These are phyloP conservation scores for Mycena amicta DNA, from an alignment of 768 basidiomycete genomes.

Conservation along the genomic window DNA sequence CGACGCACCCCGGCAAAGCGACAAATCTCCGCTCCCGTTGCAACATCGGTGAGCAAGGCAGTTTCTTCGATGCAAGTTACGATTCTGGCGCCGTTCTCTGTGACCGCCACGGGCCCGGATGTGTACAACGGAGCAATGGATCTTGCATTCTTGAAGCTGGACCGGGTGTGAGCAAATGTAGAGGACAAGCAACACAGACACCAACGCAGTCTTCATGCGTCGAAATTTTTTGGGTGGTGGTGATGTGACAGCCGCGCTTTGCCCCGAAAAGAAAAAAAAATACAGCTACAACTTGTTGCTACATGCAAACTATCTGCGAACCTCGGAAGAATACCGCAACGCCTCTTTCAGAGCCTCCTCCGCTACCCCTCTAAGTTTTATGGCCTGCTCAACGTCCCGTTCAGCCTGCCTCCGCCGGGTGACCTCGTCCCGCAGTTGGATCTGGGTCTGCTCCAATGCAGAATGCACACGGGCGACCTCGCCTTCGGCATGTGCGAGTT, in stretches of 20 bases:
- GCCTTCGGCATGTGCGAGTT: conserved; percentile 65
- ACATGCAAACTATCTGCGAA: not conserved
- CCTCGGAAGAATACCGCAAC: not conserved
- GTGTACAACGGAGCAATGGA: conserved; percentile 85
- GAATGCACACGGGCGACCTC: conserved; percentile 60
- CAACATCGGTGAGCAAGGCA: conserved; percentile 80
- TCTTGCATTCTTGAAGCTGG: conserved; percentile 75
- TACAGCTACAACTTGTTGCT: not conserved
- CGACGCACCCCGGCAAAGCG: conserved; percentile 77
- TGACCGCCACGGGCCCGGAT: conserved; percentile 80
- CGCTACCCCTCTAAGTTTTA: conserved; percentile 44
- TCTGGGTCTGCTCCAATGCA: conserved; percentile 56
- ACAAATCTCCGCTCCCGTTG: conserved; percentile 72
- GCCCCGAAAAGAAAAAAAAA: too few species aligned
- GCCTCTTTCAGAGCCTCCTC: conserved; percentile 48
- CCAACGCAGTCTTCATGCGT: conserved; percentile 71
- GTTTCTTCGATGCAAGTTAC: conserved; percentile 89
- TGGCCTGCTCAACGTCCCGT: conserved; percentile 51
- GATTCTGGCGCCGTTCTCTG: conserved; percentile 75
- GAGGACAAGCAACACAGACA: conserved; percentile 12
- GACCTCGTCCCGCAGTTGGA: conserved; percentile 61
- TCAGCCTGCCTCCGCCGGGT: conserved; percentile 62
- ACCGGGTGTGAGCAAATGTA: conserved; percentile 10
- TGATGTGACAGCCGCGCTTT: too few species aligned
- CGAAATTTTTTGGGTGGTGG: too few species aligned